Percentiles rank a stretch among this genome's conserved stretches.
Evolutionary conservation across 257 asterid genomes (phyloP).

Genomic region (Thymus quinquecostatus): DNA sequence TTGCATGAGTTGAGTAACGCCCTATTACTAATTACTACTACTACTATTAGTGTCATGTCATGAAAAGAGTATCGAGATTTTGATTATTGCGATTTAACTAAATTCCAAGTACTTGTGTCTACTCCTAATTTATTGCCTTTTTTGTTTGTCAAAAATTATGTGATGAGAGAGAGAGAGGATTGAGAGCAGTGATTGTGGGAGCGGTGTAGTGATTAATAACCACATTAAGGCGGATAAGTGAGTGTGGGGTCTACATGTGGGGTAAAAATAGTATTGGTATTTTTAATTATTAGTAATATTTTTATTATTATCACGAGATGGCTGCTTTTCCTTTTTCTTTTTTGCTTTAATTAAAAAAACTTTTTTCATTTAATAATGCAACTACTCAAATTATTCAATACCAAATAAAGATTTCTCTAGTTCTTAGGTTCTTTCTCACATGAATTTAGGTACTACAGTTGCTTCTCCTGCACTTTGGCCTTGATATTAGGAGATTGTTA

Average conservation of each 20-base stretch:
- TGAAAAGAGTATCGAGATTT: constrained; percentile 32
- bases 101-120: not conserved
- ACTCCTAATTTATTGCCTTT: not conserved
- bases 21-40: not conserved
- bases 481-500: not conserved
- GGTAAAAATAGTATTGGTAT: constrained; percentile 28
- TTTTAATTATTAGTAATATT: constrained; percentile 20
- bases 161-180: constrained; percentile 5
- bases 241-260: constrained; percentile 35
- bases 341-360: not conserved
- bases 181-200: constrained; percentile 33
- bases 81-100: constrained; percentile 13
- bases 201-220: constrained; percentile 29
- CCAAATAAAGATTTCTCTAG: not conserved
- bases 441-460: not conserved
- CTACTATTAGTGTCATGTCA: constrained; percentile 33
- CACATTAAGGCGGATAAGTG: constrained; percentile 51
- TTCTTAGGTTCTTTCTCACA: not conserved
- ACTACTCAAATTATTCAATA: not conserved
- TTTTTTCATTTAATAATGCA: constrained; percentile 3
- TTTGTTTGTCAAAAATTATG: not conserved
- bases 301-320: constrained; percentile 41
- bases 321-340: constrained; percentile 35
- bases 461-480: not conserved
- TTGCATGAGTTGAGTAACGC: constrained; percentile 17